phyloP scores from a whole-genome alignment of 1,284 basidiomycete genomes.

The Sphaerobolus stellatus region DNA sequence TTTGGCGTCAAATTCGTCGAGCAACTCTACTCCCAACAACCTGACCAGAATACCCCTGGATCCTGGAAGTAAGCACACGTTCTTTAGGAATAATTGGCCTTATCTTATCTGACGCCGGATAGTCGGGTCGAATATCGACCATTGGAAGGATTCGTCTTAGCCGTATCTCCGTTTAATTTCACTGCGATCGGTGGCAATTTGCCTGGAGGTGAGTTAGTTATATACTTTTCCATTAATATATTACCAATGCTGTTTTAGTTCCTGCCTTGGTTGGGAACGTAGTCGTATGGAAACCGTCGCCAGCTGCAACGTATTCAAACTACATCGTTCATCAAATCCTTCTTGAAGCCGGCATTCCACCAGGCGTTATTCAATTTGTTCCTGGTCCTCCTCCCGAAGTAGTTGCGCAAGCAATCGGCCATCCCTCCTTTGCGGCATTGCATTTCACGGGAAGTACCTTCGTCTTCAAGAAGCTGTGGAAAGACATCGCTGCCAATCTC shows the following conservation, averaged over 20 bases:
- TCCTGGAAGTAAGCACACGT: slow-evolving; percentile 83
- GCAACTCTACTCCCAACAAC: slow-evolving; percentile 91
- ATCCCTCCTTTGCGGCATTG: slow-evolving; percentile 82
- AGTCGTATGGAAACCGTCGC: slow-evolving; percentile 97
- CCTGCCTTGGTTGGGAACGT: slow-evolving; percentile 96
- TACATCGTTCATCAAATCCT: slow-evolving; percentile 93
- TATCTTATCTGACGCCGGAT: slow-evolving; percentile 9
- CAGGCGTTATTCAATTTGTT: slow-evolving; percentile 96
- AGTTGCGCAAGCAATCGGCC: slow-evolving; percentile 77
- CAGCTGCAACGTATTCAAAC: slow-evolving; percentile 92
- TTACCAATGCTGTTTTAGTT: slow-evolving; percentile 40
- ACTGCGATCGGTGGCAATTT: slow-evolving; percentile 97
- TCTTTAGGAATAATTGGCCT: background rate
- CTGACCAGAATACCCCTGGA: slow-evolving; percentile 81
- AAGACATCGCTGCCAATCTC: slow-evolving; percentile 88
- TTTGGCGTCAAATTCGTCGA: slow-evolving; percentile 98
- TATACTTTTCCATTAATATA: slow-evolving; percentile 1
- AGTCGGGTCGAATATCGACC: slow-evolving; percentile 95
- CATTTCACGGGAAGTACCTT: slow-evolving; percentile 98
- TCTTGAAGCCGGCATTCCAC: slow-evolving; percentile 90
- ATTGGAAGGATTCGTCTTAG: slow-evolving; percentile 95
- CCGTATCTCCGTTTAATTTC: slow-evolving; percentile 98
- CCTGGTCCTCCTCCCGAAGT: slow-evolving; percentile 84
- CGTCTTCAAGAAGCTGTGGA: slow-evolving; percentile 95
- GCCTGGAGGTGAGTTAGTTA: slow-evolving; percentile 53